Conservation (phyloP, 1,284 basidiomycete genomes). For the Leccinum pachyderme region DNA sequence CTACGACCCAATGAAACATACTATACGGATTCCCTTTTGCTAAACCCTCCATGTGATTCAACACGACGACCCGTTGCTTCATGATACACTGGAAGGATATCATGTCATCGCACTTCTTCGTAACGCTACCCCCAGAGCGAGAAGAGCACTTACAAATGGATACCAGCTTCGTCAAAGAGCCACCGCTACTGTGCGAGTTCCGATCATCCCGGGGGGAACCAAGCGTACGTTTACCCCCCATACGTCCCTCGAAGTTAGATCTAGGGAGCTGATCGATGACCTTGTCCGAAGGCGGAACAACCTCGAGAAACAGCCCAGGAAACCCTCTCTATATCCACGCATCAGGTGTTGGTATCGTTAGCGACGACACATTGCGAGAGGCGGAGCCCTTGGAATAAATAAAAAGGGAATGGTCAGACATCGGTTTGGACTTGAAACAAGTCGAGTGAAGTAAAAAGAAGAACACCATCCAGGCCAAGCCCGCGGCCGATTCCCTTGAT, state of each 20-base stretch:
- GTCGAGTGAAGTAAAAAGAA: conserved; percentile 7
- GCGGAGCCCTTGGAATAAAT: conserved; percentile 22
- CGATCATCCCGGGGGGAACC: conserved; percentile 37
- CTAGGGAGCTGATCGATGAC: neutral
- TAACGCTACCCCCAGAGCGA: too few relatives aligned
- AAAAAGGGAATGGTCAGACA: conserved; percentile 35
- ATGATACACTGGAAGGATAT: too few relatives aligned
- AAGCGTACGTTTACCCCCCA: conserved; percentile 26
- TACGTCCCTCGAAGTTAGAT: neutral
- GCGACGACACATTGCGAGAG: conserved; percentile 36
- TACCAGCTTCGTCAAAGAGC: conserved; percentile 27
- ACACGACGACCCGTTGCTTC: too few relatives aligned
- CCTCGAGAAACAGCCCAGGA: conserved; percentile 35
- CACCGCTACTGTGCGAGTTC: conserved; percentile 35
- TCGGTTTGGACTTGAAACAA: conserved; percentile 35
- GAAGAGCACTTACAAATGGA: conserved; percentile 6
- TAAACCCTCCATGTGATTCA: too few relatives aligned
- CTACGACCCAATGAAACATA: too few relatives aligned
- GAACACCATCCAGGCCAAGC: neutral
- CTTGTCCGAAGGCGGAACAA: conserved; percentile 34
- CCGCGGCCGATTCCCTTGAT: neutral
- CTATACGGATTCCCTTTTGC: too few relatives aligned
- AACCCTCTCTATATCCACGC: conserved; percentile 43
- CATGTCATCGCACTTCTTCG: too few relatives aligned
- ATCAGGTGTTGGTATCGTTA: conserved; percentile 40